phyloP scores from a whole-genome alignment of 2,329 filamentous ascomycete species.

The Immersiporthe knoxdaviesiana region DNA sequence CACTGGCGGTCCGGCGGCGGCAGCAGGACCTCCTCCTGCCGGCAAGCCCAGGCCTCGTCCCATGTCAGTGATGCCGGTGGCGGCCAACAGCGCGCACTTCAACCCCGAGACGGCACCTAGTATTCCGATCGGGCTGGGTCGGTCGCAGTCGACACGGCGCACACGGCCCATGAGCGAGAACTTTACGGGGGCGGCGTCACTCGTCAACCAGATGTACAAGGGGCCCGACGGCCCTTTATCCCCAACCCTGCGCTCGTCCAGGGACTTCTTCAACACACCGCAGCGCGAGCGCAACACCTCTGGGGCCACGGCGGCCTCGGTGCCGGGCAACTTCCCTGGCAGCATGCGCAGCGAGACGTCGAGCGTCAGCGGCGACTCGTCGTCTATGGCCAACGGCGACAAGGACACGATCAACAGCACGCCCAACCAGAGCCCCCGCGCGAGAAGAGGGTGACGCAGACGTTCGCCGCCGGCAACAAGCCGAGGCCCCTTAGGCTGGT shows the following conservation, averaged over 20 bases:
- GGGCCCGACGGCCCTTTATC: constrained; percentile 68
- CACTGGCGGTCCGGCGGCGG: constrained; percentile 38
- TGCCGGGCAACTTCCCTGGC: constrained; percentile 68
- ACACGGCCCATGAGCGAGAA: constrained; percentile 66
- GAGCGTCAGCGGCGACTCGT: constrained; percentile 69
- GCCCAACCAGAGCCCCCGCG: constrained; percentile 57
- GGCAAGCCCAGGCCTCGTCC: constrained; percentile 55
- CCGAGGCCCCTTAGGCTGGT: constrained; percentile 85
- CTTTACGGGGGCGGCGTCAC: constrained; percentile 64
- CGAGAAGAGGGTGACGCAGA: constrained; percentile 59
- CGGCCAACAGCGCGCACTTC: constrained; percentile 43
- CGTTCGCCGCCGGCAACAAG: constrained; percentile 67
- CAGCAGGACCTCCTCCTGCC: constrained; percentile 25
- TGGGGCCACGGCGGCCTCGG: constrained; percentile 49
- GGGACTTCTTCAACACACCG: constrained; percentile 64
- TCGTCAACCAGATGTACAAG: constrained; percentile 90
- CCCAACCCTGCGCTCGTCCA: constrained; percentile 61
- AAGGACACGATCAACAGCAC: constrained; percentile 53
- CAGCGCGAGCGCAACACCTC: constrained; percentile 43
- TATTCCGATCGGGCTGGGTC: constrained; percentile 68
- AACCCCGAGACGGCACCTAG: constrained; percentile 77
- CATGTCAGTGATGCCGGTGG: constrained; percentile 57
- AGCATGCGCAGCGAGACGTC: constrained; percentile 65
- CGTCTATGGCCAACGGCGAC: constrained; percentile 45
- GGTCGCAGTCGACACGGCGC: constrained; percentile 54